Evolutionary conservation across 306 rosid species (phyloP), one percentile per base, ranked within the genome.

Genomic region (barrel medic (Medicago truncatula)): DNA sequence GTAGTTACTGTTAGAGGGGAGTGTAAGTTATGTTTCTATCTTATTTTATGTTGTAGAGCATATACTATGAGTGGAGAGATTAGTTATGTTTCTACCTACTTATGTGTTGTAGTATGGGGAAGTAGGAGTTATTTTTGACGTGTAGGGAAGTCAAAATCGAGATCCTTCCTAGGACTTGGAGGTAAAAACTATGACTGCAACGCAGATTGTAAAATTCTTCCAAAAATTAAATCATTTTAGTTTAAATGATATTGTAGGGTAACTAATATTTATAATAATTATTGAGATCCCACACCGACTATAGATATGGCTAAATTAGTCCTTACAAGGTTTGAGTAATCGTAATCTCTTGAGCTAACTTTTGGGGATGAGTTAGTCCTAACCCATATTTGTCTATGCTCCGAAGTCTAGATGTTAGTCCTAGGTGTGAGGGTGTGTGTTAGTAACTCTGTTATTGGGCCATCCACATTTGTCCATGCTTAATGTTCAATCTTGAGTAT

Each of bases 71-170:
- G 28, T n/a, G 50, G 31, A 25, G 16, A 58, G 5, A 39, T 9
- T 59, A 12, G 65, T 59, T 59, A 59, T 25, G 65, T 59, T 59
- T 23, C 65, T 13, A 25, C 14, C 65, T 59, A 59, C 65, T 58
- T 59, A 28, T 59, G 13, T 59, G 40, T 25, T 59, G 65, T 59
- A 59, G 18, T 59, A 28, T 59, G 40, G 65, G 18, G 65, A 59
- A 59, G 40, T 59, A 14, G 40, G 64, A 23, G 38, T 58, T 23
- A 58, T 58, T 58, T 58, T 16, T 58, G 64, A 25, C 18, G 1
- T 16, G 16, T 14, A 12, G 10, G 65, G 65, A 13, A 12, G 65
- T 59, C 39, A 59, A 59, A 58, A 58, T 23, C 4, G 38, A 21
- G 38, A 58, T 58, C 16, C 64, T 58, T 58, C 10, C 38, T 58